Conservation (phyloP, 345 rosid species). For the Lepidium sativum region DNA sequence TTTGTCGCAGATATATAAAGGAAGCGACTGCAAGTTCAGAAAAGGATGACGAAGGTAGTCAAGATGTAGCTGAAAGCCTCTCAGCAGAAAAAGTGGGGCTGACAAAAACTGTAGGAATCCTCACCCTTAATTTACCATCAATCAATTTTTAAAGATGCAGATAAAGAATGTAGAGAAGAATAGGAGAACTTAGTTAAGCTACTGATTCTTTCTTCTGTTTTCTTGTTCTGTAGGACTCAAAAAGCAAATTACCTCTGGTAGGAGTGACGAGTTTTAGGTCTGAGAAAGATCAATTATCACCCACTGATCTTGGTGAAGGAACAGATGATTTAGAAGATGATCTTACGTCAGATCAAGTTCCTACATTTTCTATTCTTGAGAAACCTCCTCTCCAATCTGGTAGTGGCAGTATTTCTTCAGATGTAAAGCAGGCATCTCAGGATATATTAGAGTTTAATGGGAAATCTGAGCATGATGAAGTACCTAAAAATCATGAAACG, state of each 20-base stretch:
- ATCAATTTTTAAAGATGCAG: background rate
- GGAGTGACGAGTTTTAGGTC: constrained; percentile 39
- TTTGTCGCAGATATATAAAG: constrained; percentile 46
- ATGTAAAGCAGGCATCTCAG: constrained; percentile 31
- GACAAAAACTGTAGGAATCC: constrained; percentile 40
- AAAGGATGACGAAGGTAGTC: constrained; percentile 46
- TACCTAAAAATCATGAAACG: constrained; percentile 34
- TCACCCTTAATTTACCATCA: constrained; percentile 5
- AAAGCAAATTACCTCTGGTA: constrained; percentile 28
- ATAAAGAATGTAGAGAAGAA: constrained; percentile 2
- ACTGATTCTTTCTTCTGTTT: constrained; percentile 1
- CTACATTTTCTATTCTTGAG: constrained; percentile 61
- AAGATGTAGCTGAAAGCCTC: constrained; percentile 36
- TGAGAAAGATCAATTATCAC: constrained; percentile 37
- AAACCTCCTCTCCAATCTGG: constrained; percentile 38
- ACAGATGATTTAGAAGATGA: constrained; percentile 49
- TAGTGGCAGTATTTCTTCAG: constrained; percentile 29
- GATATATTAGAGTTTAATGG: constrained; percentile 33
- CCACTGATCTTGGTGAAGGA: constrained; percentile 37
- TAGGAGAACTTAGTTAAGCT: background rate
- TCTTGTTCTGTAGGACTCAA: constrained; percentile 14
- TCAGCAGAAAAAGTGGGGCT: constrained; percentile 43
- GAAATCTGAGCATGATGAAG: constrained; percentile 38
- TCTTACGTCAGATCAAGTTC: constrained; percentile 69
- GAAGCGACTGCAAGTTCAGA: constrained; percentile 41